Percentiles rank a stretch among this genome's conserved stretches.
Conservation (phyloP, 371 early-diverging fungal genomes). For the Batrachochytrium dendrobatidis region DNA sequence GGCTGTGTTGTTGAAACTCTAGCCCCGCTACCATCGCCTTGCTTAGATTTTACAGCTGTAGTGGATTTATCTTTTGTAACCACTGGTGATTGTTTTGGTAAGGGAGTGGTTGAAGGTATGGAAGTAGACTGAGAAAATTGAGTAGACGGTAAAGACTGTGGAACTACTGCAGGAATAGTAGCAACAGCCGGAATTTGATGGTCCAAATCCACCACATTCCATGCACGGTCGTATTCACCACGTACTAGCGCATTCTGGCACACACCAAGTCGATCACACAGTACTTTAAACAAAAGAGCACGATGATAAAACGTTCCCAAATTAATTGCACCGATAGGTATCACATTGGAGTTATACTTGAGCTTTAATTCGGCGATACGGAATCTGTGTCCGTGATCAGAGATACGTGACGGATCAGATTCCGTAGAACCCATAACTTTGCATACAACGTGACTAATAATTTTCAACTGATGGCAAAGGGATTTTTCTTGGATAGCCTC, state of each 20-base stretch:
- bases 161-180: not conserved
- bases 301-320: conserved; percentile 44
- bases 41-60: not conserved
- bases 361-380: conserved; percentile 39
- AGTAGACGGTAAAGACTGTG: not conserved
- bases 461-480: conserved; percentile 25
- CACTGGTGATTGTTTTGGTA: not conserved
- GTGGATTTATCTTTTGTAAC: not conserved
- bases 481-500: conserved; percentile 6
- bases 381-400: conserved; percentile 33
- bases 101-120: not conserved
- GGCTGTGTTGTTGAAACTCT: not conserved
- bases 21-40: not conserved
- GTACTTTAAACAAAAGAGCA: conserved; percentile 41
- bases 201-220: conserved; percentile 39
- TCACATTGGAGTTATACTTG: conserved; percentile 27
- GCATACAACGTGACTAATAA: conserved; percentile 30
- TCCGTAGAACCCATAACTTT: conserved; percentile 33
- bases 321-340: conserved; percentile 31
- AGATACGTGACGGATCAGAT: conserved; percentile 17
- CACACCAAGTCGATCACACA: conserved; percentile 38
- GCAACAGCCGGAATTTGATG: not conserved
- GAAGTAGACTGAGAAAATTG: not conserved
- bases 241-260: conserved; percentile 29
- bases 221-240: conserved; percentile 42